Evolutionary conservation across 257 asterid genomes (phyloP), one percentile per base, ranked within the genome.

Genomic region (Lithospermum erythrorhizon): DNA sequence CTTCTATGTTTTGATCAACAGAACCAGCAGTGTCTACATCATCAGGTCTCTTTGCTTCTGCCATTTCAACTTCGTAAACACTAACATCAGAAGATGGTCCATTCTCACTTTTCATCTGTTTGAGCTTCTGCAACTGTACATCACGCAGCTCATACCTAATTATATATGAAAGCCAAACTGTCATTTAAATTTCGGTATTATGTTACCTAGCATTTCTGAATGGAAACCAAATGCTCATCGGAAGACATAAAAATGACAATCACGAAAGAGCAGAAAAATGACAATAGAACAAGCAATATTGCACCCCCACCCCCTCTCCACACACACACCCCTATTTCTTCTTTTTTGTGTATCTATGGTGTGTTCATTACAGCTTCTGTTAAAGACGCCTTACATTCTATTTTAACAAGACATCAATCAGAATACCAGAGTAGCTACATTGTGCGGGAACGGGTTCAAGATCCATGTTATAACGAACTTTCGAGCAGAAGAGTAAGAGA

Each of bases 21-120:
- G 86, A 67, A 79, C 65, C 64, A 32, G 62, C 75, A 22, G 77
- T 55, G 27, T 58, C 81, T 65, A 48, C 19, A 67, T 74, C 53
- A 10, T 49, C 25, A 30, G 58, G 16, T 56, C 66, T 70, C 72
- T 86, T 91, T 57, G 95, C 71, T 79, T 88, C 96, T 24, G 87
- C 84, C 96, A 91, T 82, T 79, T 91, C 98, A 55, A 91, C 90
- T 79, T 91, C 96, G 69, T 45, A 74, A 55, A 79, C 73, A 63
- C 65, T 68, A 64, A 57, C 61, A 66, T 71, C 77, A 6, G 82
- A 68, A 60, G 59, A 70, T 52, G 71, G 65, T 71, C 74, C 85
- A 45, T 70, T 72, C 54, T 70, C 84, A 48, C 21, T 49, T 62
- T 75, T 75, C 67, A 86, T 75, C 75, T 75, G 72, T 73, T 77